Evolutionary conservation across 228 moss, liverwort and hornwort genomes (phyloP).

Genomic region (Sphagnum magellanicum): DNA sequence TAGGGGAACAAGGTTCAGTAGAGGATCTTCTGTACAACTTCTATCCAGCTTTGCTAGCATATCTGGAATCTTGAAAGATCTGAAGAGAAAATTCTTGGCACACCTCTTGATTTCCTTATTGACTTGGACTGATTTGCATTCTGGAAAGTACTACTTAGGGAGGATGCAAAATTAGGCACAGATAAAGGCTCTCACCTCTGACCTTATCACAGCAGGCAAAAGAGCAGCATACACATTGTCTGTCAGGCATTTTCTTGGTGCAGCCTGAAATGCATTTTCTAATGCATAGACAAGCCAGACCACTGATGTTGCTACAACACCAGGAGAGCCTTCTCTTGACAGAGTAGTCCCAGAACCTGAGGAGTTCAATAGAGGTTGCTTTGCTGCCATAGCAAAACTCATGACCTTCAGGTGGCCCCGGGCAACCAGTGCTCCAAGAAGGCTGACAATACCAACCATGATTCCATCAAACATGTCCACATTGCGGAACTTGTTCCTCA

Average conservation of each 20-base stretch:
- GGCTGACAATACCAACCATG: slow-evolving; percentile 75
- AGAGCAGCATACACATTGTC: slow-evolving; percentile 83
- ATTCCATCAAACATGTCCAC: slow-evolving; percentile 78
- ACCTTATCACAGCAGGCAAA: slow-evolving; percentile 70
- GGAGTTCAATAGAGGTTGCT: slow-evolving; percentile 30
- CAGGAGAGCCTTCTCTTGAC: slow-evolving; percentile 41
- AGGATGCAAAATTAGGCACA: too few species aligned
- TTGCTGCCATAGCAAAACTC: slow-evolving; percentile 60
- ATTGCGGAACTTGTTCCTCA: slow-evolving; percentile 84
- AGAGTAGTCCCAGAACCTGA: slow-evolving; percentile 31
- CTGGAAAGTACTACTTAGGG: too few species aligned
- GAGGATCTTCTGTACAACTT: too few species aligned
- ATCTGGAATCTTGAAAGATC: too few species aligned
- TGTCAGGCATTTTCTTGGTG: slow-evolving; percentile 69
- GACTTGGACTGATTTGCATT: too few species aligned
- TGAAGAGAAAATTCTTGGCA: too few species aligned
- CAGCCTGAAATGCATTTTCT: slow-evolving; percentile 73
- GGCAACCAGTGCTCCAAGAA: slow-evolving; percentile 74
- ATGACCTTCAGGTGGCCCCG: slow-evolving; percentile 73
- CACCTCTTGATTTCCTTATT: too few species aligned
- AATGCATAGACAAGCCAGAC: slow-evolving; percentile 86
- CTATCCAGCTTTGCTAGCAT: too few species aligned
- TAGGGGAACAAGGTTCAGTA: too few species aligned
- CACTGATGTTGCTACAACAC: slow-evolving; percentile 59
- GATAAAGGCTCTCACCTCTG: slow-evolving; percentile 53